Evolutionary conservation across 805 yeast species (phyloP), one percentile per base, ranked within the genome.

Genomic region (Cyberlindnera galapagoensis): DNA sequence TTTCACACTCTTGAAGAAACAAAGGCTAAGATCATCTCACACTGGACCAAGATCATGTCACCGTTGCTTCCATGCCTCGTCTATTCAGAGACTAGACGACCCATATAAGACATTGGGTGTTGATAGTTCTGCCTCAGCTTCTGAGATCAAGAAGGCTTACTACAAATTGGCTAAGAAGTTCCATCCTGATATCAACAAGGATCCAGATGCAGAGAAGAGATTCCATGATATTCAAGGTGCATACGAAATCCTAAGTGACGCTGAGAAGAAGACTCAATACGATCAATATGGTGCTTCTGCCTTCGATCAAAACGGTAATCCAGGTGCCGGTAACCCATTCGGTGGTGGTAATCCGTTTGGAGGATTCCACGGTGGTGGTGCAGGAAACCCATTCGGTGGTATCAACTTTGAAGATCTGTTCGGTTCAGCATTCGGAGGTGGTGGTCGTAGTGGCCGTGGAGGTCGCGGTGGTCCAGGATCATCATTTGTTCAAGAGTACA

Each of bases 161-260:
- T 87, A 87, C 56, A 80, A 86, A 51, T 65, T 92, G 42, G 98
- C 97, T 11, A 92, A 92, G 59, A 74, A 90, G 56, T 87, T 67
- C 58, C 99, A 92, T 59, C 99, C 99, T 0, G 99, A 92, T 63
- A 84, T 92, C 27, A 92, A 90, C 59, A 92, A 90, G 59, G 96
- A 84, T 42, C 72, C 74, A 17, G 90, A 73, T 13, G 92, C 97
- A 0, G 95, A 90, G 48, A 74, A 76, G 52, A 77, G 77, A 57
- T 92, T 92, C 63, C 97, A 92, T 52, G 85, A 83, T 49, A 73
- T 92, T 43, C 97, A 90, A 54, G 92, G 83, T 43, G 94, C 97
- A 1, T 92, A 94, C 53, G 99, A 92, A 59, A 74, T 92, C 22
- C 66, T 92, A 51, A 77, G 86, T 27, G 94, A 87, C 55, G 82